Evolutionary conservation across 208 protist species (phyloP), one percentile per base, ranked within the genome.

Genomic region (Crithidia acanthocephali): DNA sequence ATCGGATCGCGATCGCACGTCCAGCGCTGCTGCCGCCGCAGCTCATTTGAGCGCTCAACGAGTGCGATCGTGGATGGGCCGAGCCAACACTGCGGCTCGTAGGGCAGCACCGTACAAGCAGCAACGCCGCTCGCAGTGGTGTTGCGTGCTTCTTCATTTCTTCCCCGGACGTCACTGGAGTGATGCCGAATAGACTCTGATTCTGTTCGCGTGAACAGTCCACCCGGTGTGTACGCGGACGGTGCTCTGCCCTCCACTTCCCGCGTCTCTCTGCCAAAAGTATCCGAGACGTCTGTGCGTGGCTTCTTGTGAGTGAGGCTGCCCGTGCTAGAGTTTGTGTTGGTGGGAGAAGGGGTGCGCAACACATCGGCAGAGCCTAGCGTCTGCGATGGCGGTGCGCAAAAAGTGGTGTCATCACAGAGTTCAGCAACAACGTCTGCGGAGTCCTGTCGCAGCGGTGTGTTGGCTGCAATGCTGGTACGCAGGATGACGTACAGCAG

Each of bases 401-500:
- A 66, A 48, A n/a, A 3, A n/a, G 44, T n/a, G 35, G 11, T 40
- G 35, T 40, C 8, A 5, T 40, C 8, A n/a, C n/a, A n/a, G n/a
- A n/a, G n/a, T n/a, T n/a, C 5, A 40, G 35, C 35, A 11, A 40
- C 35, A 40, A 37, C 30, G 18, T 30, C 45, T 13, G 4, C 47
- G 8, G 18, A 5, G 23, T 44, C 23, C 1, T 0, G 3, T 52
- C 63, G 23, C 44, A 55, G 25, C 35, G 59, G 72, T 15, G 67
- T 72, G 40, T 80, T 72, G 2, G 78, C 86, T 0, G 81, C 77
- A 32, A 85, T 70, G 61, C 91, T 91, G 8, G 91, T 95, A 66
- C 86, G 86, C 22, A 95, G 77, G 45, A 95, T 84, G 28, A 95
- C 80, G 59, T 94, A 91, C n/a, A 95, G 70, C 66, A 93, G 79